phyloP scores from a whole-genome alignment of 306 rosid species.

The Arachis stenosperma region DNA sequence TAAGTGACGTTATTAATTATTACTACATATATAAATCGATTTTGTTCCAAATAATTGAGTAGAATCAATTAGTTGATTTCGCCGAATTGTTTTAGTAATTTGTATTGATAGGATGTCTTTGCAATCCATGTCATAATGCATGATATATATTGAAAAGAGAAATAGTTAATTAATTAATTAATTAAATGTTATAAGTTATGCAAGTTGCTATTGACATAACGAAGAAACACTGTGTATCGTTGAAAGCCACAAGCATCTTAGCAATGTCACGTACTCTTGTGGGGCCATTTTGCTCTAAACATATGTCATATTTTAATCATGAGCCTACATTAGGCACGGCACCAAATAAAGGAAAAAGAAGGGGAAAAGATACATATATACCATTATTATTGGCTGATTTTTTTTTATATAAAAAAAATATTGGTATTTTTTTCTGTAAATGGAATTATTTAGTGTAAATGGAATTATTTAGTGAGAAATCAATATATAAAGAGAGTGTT shows the following conservation, averaged over 20 bases:
- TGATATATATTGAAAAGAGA: neutral
- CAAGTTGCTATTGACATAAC: constrained; percentile 30
- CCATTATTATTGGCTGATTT: no score
- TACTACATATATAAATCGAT: neutral
- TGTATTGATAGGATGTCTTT: neutral
- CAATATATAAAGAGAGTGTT: no score
- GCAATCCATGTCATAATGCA: constrained; percentile 17
- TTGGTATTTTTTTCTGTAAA: no score
- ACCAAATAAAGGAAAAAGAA: neutral
- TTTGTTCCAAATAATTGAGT: neutral
- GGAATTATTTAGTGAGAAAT: no score
- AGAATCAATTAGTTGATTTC: neutral
- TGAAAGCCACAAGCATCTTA: constrained; percentile 23
- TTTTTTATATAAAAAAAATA: no score
- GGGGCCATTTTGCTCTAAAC: constrained; percentile 20
- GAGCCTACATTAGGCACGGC: constrained; percentile 1
- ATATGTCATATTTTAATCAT: constrained; percentile 5
- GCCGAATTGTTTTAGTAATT: neutral
- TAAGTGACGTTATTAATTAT: no score
- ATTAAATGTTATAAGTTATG: neutral
- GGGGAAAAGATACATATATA: no score
- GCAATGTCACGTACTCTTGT: constrained; percentile 15
- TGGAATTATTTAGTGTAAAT: no score
- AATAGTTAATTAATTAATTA: no score
- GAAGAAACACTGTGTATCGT: constrained; percentile 21